These are phyloP conservation scores for Aspergillus sp. DNA, from an alignment of 2,329 filamentous ascomycete species.

Conservation along the genomic window DNA sequence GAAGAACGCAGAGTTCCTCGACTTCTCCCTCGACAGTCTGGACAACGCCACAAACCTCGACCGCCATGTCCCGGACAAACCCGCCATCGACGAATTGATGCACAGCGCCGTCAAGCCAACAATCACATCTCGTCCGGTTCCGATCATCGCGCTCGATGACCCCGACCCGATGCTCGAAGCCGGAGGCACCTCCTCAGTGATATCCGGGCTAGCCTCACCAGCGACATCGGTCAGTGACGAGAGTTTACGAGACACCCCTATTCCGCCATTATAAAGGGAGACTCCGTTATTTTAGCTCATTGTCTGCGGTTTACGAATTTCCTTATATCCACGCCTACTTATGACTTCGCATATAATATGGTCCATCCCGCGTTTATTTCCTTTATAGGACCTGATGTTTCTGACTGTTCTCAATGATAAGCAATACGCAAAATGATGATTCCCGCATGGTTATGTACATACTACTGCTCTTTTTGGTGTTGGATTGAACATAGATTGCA, in stretches of 20 bases:
- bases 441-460: neutral
- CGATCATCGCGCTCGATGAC: constrained; percentile 16
- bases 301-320: neutral
- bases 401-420: neutral
- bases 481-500: neutral
- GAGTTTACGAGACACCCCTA: neutral
- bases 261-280: neutral
- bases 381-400: neutral
- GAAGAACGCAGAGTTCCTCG: constrained; percentile 53
- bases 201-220: constrained; percentile 32
- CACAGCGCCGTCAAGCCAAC: constrained; percentile 22
- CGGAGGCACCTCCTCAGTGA: constrained; percentile 27
- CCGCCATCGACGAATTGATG: constrained; percentile 47
- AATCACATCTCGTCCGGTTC: constrained; percentile 11
- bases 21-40: constrained; percentile 69
- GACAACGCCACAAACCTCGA: constrained; percentile 64
- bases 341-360: too few relatives aligned
- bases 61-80: constrained; percentile 65
- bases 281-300: neutral
- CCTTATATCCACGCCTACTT: neutral
- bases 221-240: constrained; percentile 28
- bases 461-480: neutral
- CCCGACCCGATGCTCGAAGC: constrained; percentile 20
- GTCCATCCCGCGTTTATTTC: neutral
- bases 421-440: neutral